These are phyloP conservation scores for Wickerhamomyces xylosicus DNA, from an alignment of 805 yeast genomes.

Conservation along the genomic window DNA sequence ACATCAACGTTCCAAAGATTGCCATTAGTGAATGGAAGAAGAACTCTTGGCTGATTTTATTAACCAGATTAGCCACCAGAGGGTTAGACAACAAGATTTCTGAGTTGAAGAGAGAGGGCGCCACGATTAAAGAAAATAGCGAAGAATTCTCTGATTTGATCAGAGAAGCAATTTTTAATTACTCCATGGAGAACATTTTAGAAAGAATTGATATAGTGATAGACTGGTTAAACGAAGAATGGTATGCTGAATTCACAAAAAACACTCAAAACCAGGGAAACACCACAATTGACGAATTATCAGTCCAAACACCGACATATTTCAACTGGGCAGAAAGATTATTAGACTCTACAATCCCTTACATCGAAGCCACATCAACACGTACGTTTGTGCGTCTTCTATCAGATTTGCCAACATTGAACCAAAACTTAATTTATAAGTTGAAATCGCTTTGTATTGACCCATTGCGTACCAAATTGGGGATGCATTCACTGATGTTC, in stretches of 20 bases:
- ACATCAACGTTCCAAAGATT: slow-evolving; percentile 18
- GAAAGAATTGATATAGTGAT: slow-evolving; percentile 63
- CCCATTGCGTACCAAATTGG: slow-evolving; percentile 73
- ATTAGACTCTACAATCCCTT: slow-evolving; percentile 74
- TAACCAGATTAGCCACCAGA: slow-evolving; percentile 73
- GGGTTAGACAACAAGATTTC: slow-evolving; percentile 36
- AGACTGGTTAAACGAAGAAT: slow-evolving; percentile 94
- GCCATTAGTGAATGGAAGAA: slow-evolving; percentile 44
- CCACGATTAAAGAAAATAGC: slow-evolving; percentile 5
- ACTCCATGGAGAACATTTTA: slow-evolving; percentile 65
- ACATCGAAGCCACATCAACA: slow-evolving; percentile 71
- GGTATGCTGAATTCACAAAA: slow-evolving; percentile 50
- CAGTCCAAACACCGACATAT: slow-evolving; percentile 40
- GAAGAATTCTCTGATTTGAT: slow-evolving; percentile 47
- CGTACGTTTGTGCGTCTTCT: slow-evolving; percentile 72
- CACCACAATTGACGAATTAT: slow-evolving; percentile 8
- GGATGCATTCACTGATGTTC: slow-evolving; percentile 74
- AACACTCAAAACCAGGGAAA: slow-evolving; percentile 12
- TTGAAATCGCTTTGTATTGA: slow-evolving; percentile 72
- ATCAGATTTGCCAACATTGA: slow-evolving; percentile 78
- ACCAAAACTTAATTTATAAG: slow-evolving; percentile 48
- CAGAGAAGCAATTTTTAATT: slow-evolving; percentile 60
- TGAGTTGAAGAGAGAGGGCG: slow-evolving; percentile 52
- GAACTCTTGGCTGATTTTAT: slow-evolving; percentile 65
- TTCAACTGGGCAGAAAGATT: slow-evolving; percentile 59